These are phyloP conservation scores for Pseudohalonectria lignicola DNA, from an alignment of 2,329 filamentous ascomycete species.

Conservation along the genomic window DNA sequence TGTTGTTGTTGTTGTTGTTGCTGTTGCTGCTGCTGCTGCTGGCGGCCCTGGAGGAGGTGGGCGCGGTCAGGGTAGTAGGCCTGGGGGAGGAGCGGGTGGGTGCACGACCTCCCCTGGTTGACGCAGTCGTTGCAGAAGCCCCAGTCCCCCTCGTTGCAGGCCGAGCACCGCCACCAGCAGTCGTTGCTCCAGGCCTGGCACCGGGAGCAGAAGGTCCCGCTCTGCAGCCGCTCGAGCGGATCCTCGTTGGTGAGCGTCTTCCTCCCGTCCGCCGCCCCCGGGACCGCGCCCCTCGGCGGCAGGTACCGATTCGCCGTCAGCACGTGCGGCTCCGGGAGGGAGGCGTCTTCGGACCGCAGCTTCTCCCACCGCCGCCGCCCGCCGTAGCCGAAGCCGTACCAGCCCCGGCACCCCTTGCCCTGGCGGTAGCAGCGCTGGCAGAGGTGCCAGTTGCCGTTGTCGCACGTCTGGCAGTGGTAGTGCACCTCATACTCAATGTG, in stretches of 20 bases:
- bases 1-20: not conserved
- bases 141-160: slow-evolving; percentile 89
- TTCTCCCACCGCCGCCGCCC: slow-evolving; percentile 59
- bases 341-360: slow-evolving; percentile 21
- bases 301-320: slow-evolving; percentile 46
- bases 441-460: slow-evolving; percentile 62
- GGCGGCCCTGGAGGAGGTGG: slow-evolving; percentile 9
- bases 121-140: slow-evolving; percentile 86
- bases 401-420: slow-evolving; percentile 70
- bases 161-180: slow-evolving; percentile 82
- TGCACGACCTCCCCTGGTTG: slow-evolving; percentile 70
- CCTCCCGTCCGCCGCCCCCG: too few relatives aligned
- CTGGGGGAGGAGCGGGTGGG: slow-evolving; percentile 69
- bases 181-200: slow-evolving; percentile 66
- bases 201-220: slow-evolving; percentile 73
- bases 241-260: slow-evolving; percentile 55
- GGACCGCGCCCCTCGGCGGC: slow-evolving; percentile 33
- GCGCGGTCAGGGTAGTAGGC: slow-evolving; percentile 39
- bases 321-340: slow-evolving; percentile 41
- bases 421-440: slow-evolving; percentile 72
- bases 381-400: slow-evolving; percentile 75
- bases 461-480: slow-evolving; percentile 68
- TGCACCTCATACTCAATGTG: slow-evolving; percentile 81
- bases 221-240: slow-evolving; percentile 56
- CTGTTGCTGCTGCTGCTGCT: slow-evolving; percentile 13